These are phyloP conservation scores for Penicillium decumbens DNA, from an alignment of 2,329 filamentous ascomycete genomes.

Conservation along the genomic window DNA sequence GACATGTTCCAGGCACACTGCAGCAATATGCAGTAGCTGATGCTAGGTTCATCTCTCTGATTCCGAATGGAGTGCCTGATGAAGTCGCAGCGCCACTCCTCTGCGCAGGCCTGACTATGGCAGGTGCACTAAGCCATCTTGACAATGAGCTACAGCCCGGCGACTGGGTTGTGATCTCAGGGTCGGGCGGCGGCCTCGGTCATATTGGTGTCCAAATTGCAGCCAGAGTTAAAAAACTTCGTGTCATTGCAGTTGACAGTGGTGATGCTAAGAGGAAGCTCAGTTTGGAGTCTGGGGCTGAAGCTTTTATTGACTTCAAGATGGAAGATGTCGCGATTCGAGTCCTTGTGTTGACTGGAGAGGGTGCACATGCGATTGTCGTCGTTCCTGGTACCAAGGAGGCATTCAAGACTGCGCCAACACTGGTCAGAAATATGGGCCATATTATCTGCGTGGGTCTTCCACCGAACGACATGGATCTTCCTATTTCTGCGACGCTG, in stretches of 20 bases:
- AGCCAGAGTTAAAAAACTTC: slow-evolving; percentile 50
- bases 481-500: slow-evolving; percentile 21
- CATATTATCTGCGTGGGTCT: slow-evolving; percentile 21
- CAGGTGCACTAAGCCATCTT: slow-evolving; percentile 16
- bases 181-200: slow-evolving; percentile 51
- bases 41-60: slow-evolving; percentile 18
- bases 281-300: slow-evolving; percentile 20
- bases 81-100: slow-evolving; percentile 20
- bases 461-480: slow-evolving; percentile 20
- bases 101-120: slow-evolving; percentile 22
- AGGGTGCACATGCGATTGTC: slow-evolving; percentile 22
- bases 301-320: slow-evolving; percentile 20
- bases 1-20: slow-evolving; percentile 24
- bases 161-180: slow-evolving; percentile 45
- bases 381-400: slow-evolving; percentile 21
- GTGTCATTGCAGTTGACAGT: slow-evolving; percentile 48
- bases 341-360: slow-evolving; percentile 17
- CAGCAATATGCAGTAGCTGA: slow-evolving; percentile 26
- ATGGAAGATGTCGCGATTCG: slow-evolving; percentile 19
- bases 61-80: slow-evolving; percentile 15
- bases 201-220: slow-evolving; percentile 54
- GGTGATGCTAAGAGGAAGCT: slow-evolving; percentile 18
- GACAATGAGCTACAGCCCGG: slow-evolving; percentile 20
- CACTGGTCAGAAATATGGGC: slow-evolving; percentile 20
- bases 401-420: slow-evolving; percentile 18